Base-by-base conservation (phyloP, 768 basidiomycete species). In the Hericium erinaceus region DNA sequence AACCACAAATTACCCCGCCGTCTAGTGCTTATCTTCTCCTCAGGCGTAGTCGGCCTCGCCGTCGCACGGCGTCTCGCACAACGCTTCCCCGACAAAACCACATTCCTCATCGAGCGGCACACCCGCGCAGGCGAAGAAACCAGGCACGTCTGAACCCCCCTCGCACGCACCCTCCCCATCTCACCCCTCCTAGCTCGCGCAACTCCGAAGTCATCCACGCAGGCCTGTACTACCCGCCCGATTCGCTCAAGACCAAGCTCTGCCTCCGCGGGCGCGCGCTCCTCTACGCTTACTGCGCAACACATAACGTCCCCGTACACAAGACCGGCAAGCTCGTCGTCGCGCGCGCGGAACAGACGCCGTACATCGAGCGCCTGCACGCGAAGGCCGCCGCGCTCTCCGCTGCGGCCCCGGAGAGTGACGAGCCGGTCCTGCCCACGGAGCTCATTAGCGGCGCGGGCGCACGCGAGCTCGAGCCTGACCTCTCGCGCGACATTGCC, bases 151-250 rank as follows among this genome's bases (percentile, higher is more conserved):
- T 55, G 22, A 58, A 48, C 41, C 52, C 16, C 37, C 18, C 40
- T 18, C 9, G 22, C 48, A 50, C 16, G 13, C 56, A 20, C 24
- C 12, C 16, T 40, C 53, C 57, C n/a, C 60, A 54, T 48, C 52
- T 48, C 44, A 48, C 2, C 26, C 39, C 39, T 46, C 22, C 4
- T 51, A 94, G 93, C 68, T 93, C 91, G 41, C 82, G 95, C 15
- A 97, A 95, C 68, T 95, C 93, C 0, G 95, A 97, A 66, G 95
- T 98, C 22, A 88, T 98, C 26, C 95, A 98, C 73, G 4, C 62
- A 92, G 91, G 91, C 24, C 73, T 93, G 1, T 92, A 93, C 66
- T 95, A 95, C 66, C 92, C 93, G 0, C 70, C 79, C 2, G 72
- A 82, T 22, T 95, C 93, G 2, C 73, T 94, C 60, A 98, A 98